Evolutionary conservation across 176 grass and related monocot species (phyloP), one percentile per base, ranked within the genome.

Genomic region (Avena sativa): DNA sequence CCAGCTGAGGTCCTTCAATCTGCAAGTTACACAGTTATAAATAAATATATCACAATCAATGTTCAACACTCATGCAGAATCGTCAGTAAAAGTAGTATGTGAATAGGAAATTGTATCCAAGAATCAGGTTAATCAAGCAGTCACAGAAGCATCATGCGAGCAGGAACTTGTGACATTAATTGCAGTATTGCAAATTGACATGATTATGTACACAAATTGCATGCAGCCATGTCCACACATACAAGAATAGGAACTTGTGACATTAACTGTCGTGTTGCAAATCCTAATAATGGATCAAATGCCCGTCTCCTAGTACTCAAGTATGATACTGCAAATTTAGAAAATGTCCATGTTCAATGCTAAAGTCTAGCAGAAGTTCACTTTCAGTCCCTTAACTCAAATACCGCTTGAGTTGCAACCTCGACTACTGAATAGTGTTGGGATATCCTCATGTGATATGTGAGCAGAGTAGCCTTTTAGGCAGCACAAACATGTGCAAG

Each of bases 1-100:
- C 7, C 64, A 97, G 78, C 59, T 94, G 86, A 83, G 94, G 92
- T 50, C 94, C 94, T 89, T 97, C 94, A 75, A 97, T 4, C 94
- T 94, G 86, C 51, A 91, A 82, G 56, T 63, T 71, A 25, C 14
- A 82, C 59, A 17, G 52, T 23, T 26, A 38, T 30, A 56, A 75
- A 57, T 75, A 68, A 68, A 9, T n/a, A 81, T 70, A 86, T 77
- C 6, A 76, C 85, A 76, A 74, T 72, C 48, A 74, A 53, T 82
- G 62, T 12, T 70, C 48, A 47, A 40, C 64, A 79, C 28, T 12
- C 21, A 44, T 58, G 13, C 16, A 49, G 53, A 51, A 70, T 30
- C 36, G 19, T 52, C 13, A 55, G 66, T 69, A 81, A 81, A 76
- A 34, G 51, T 59, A 69, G 13, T 56, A 51, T 17, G 8, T 53